phyloP scores from a whole-genome alignment of 1,284 basidiomycete species.

The Ganoderma multipileum region DNA sequence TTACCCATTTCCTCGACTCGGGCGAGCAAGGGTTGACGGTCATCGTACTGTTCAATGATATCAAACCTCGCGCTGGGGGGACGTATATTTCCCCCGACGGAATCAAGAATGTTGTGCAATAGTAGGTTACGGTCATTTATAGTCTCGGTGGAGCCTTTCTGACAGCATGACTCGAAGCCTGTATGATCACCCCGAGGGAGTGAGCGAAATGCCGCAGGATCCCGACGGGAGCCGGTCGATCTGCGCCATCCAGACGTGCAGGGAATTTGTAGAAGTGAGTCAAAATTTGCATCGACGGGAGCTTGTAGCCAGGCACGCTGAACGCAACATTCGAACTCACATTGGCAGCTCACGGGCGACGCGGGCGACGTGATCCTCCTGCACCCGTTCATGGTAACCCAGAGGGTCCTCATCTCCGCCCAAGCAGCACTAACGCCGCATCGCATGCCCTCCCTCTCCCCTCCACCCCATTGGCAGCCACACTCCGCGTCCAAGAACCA shows the following conservation, averaged over 20 bases:
- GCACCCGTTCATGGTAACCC: conserved; percentile 45
- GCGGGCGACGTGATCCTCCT: conserved; percentile 48
- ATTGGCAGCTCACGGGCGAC: conserved; percentile 41
- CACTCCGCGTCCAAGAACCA: conserved; percentile 47
- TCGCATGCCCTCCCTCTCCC: background rate
- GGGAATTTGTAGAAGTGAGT: conserved; percentile 40
- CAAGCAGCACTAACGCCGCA: background rate
- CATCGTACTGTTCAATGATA: conserved; percentile 45
- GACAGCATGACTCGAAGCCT: conserved; percentile 26
- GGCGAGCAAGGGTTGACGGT: conserved; percentile 46
- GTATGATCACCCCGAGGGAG: conserved; percentile 41
- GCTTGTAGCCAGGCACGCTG: background rate
- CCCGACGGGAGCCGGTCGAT: conserved; percentile 38
- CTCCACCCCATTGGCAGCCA: conserved; percentile 26
- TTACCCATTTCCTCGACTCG: conserved; percentile 47
- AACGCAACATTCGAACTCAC: background rate
- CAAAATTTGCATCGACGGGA: background rate
- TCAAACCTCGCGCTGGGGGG: conserved; percentile 41
- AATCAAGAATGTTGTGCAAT: conserved; percentile 42
- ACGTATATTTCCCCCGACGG: conserved; percentile 47
- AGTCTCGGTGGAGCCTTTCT: background rate
- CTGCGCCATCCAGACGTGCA: conserved; percentile 37
- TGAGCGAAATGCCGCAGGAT: conserved; percentile 33
- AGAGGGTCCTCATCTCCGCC: background rate
- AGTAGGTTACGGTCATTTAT: conserved; percentile 26